Conservation (phyloP, 1,139 yeast genomes). For the Pneumocystis oryctolagi region DNA sequence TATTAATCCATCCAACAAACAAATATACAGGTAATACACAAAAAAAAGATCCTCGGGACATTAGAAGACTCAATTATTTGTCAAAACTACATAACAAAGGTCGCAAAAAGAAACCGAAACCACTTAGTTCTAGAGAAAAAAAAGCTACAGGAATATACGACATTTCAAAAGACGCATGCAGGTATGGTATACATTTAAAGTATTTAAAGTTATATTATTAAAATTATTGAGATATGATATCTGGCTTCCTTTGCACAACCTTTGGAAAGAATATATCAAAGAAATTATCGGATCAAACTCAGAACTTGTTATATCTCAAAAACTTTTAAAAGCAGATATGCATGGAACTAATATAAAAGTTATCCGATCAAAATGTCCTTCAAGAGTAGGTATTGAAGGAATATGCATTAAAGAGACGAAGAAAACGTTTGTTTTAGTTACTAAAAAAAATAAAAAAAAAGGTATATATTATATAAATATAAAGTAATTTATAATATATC, state of each 20-base stretch:
- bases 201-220: neutral
- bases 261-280: slow-evolving; percentile 51
- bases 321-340: slow-evolving; percentile 47
- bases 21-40: neutral
- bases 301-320: slow-evolving; percentile 10
- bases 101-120: slow-evolving; percentile 6
- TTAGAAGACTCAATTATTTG: slow-evolving; percentile 1
- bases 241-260: slow-evolving; percentile 35
- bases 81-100: slow-evolving; percentile 1
- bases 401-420: slow-evolving; percentile 82
- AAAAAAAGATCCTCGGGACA: slow-evolving; percentile 1
- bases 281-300: slow-evolving; percentile 30
- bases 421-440: slow-evolving; percentile 50
- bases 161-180: slow-evolving; percentile 30
- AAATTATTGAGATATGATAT: slow-evolving; percentile 24
- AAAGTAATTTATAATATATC: slow-evolving; percentile 1
- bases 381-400: slow-evolving; percentile 53
- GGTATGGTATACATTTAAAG: slow-evolving; percentile 19
- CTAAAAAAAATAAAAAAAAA: slow-evolving; percentile 6
- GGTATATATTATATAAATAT: slow-evolving; percentile 15
- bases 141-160: neutral
- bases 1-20: slow-evolving; percentile 7
- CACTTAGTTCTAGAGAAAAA: slow-evolving; percentile 7
- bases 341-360: slow-evolving; percentile 63
- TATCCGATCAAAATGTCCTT: slow-evolving; percentile 40